A percentile compares a stretch with the other conserved stretches of the same genome.
Conservation (phyloP, 805 yeast species). For the Candida maris region DNA sequence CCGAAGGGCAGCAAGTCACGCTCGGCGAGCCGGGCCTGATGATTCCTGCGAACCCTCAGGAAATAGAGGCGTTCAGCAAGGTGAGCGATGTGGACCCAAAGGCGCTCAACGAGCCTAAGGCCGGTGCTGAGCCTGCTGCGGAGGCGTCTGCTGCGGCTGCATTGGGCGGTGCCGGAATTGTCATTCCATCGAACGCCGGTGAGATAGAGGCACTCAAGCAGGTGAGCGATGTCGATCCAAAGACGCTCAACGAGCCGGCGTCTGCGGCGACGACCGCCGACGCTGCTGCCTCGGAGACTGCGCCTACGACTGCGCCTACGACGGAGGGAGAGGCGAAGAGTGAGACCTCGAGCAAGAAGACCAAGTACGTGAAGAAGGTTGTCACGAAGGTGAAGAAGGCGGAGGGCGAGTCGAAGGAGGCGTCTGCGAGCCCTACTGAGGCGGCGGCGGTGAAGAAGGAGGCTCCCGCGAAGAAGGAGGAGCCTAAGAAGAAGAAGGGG, state of each 20-base stretch:
- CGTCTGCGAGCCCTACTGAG: slow-evolving; percentile 5
- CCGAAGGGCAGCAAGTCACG: slow-evolving; percentile 41
- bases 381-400: slow-evolving; percentile 29
- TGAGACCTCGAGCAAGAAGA: slow-evolving; percentile 16
- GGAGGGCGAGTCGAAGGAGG: slow-evolving; percentile 14
- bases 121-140: slow-evolving; percentile 15
- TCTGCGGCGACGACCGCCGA: slow-evolving; percentile 1
- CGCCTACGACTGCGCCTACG: slow-evolving; percentile 10
- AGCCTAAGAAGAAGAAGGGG: slow-evolving; percentile 39
- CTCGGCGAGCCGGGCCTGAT: slow-evolving; percentile 73
- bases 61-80: slow-evolving; percentile 63
- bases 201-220: slow-evolving; percentile 54
- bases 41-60: slow-evolving; percentile 58
- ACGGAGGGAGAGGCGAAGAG: slow-evolving; percentile 11
- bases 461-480: slow-evolving; percentile 11
- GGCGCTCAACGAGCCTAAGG: slow-evolving; percentile 47
- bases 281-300: slow-evolving; percentile 8
- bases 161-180: slow-evolving; percentile 12
- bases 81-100: slow-evolving; percentile 56
- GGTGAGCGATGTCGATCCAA: slow-evolving; percentile 51
- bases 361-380: slow-evolving; percentile 32
- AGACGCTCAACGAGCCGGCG: slow-evolving; percentile 44
- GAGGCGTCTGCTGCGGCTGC: slow-evolving; percentile 35
- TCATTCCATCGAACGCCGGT: slow-evolving; percentile 29
- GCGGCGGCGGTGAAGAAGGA: slow-evolving; percentile 9